phyloP scores from a whole-genome alignment of 2,329 filamentous ascomycete genomes.

The Trichoderma oligosporum region DNA sequence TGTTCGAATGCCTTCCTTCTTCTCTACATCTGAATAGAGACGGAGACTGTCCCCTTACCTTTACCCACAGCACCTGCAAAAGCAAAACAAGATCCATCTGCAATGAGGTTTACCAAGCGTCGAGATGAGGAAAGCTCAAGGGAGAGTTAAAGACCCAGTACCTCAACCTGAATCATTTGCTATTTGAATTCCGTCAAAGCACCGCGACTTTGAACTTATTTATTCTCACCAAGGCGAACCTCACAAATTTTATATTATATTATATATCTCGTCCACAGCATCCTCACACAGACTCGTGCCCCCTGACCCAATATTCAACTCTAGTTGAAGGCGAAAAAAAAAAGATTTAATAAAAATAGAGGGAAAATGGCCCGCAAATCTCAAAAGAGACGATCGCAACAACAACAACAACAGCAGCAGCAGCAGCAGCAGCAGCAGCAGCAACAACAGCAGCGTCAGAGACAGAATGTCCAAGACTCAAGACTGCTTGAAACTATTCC shows the following conservation, averaged over 20 bases:
- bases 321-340: no score
- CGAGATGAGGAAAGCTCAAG: neutral
- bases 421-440: neutral
- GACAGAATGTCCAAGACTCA: neutral
- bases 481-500: neutral
- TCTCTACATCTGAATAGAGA: neutral
- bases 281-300: neutral
- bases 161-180: neutral
- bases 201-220: neutral
- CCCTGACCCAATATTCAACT: neutral
- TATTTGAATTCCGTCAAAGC: no score
- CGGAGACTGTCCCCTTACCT: neutral
- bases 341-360: neutral
- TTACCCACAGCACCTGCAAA: neutral
- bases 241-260: neutral
- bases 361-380: neutral
- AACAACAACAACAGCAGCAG: neutral
- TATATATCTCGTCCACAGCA: neutral
- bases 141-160: neutral
- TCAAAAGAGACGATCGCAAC: neutral
- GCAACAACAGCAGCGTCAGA: no score
- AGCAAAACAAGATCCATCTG: neutral
- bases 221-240: neutral
- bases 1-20: no score
- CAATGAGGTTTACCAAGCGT: neutral